Evolutionary conservation across 345 rosid species (phyloP), one percentile per base, ranked within the genome.

Genomic region (Eucalyptus victrix): DNA sequence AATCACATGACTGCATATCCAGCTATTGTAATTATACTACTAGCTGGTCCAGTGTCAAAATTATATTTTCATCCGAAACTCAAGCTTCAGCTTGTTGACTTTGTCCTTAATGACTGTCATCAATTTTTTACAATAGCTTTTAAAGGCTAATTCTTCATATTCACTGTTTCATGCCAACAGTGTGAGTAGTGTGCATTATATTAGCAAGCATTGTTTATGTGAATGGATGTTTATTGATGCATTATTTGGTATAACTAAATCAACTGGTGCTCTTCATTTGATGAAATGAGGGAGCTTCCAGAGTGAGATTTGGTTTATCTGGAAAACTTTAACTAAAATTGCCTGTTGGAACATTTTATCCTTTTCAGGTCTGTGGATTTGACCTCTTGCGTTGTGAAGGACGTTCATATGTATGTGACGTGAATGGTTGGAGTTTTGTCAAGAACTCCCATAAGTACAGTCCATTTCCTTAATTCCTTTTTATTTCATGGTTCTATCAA

Each of bases 351-450:
- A 21, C 58, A 23, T 56, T 21, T 40, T 34, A n/a, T 47, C 45
- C 58, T 88, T 91, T 93, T 89, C 94, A 98, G 99, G 99, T 98
- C 87, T 98, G 99, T 91, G 99, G 99, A 67, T 98, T 98, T 93
- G 99, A 98, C 94, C 99, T 98, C 44, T 92, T 98, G 93, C 98
- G 99, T 72, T 96, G 97, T 87, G 99, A 96, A 91, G 99, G 99
- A 44, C 95, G 98, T 24, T 98, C 99, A 51, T 98, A 97, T 91
- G 99, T 97, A 83, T 98, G 99, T 90, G 99, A 98, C 91, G 99
- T 98, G 89, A 98, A 98, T 93, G 99, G 99, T 88, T 98, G 99
- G 99, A 98, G 99, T 94, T 98, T 97, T 93, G 99, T 98, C 93
- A 98, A 98, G 94, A 98, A 98, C 92, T 98, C 99, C 49, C 92